Evolutionary conservation across 2,329 filamentous ascomycete genomes (phyloP).

Genomic region (Sclerotinia trifoliorum): DNA sequence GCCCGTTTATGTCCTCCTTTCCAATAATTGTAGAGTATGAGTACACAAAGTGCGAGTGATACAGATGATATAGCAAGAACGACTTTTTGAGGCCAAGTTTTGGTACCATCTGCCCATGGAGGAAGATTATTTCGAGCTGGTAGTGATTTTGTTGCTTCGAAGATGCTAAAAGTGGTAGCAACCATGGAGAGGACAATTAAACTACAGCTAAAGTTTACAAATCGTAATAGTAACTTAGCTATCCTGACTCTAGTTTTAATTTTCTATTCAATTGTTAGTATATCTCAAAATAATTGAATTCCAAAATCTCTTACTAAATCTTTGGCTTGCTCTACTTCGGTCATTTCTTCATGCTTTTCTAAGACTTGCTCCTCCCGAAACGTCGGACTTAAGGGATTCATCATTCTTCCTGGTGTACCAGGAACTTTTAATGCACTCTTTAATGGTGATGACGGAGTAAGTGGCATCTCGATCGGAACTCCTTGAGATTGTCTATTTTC

Average conservation of each 20-base stretch:
- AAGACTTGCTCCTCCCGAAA: slow-evolving; percentile 84
- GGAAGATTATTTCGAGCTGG: slow-evolving; percentile 77
- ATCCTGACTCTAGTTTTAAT: slow-evolving; percentile 87
- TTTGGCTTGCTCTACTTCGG: slow-evolving; percentile 82
- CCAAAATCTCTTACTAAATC: slow-evolving; percentile 59
- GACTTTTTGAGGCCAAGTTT: slow-evolving; percentile 85
- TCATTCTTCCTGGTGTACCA: slow-evolving; percentile 70
- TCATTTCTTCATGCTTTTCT: slow-evolving; percentile 77
- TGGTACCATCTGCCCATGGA: slow-evolving; percentile 77
- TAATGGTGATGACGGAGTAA: slow-evolving; percentile 73
- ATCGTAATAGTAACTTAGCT: slow-evolving; percentile 91
- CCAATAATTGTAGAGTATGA: slow-evolving; percentile 83
- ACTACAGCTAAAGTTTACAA: slow-evolving; percentile 95
- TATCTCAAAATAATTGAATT: slow-evolving; percentile 39
- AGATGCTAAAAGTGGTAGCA: slow-evolving; percentile 83
- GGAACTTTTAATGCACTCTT: slow-evolving; percentile 90
- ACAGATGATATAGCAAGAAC: slow-evolving; percentile 76
- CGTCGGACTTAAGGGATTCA: slow-evolving; percentile 86
- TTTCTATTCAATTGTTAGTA: slow-evolving; percentile 59
- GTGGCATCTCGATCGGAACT: slow-evolving; percentile 54
- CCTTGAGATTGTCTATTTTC: slow-evolving; percentile 50
- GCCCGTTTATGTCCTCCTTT: slow-evolving; percentile 83
- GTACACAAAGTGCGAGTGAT: slow-evolving; percentile 74
- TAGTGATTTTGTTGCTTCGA: slow-evolving; percentile 79
- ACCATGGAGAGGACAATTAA: slow-evolving; percentile 92